A percentile compares a stretch with the other conserved stretches of the same genome.
These are phyloP conservation scores for Pilasporangium apinafurcum DNA, from an alignment of 352 stramenopile genomes.

Conservation along the genomic window DNA sequence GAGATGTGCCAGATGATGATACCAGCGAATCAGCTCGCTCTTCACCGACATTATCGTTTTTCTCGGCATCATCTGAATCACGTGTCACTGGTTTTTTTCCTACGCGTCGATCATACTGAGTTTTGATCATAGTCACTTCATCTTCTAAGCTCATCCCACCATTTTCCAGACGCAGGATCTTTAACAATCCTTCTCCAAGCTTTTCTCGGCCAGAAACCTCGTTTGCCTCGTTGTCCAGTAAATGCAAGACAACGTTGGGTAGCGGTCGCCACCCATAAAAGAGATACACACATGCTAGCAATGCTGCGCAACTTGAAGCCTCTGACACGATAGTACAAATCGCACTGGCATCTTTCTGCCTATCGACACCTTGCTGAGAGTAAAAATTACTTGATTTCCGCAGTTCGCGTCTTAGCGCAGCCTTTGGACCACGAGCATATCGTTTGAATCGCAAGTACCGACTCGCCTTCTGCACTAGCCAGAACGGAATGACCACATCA, in stretches of 20 bases:
- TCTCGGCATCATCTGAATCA: constrained; percentile 15
- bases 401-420: constrained; percentile 36
- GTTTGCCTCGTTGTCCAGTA: constrained; percentile 25
- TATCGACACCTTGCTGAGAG: constrained; percentile 61
- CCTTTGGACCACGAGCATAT: constrained; percentile 66
- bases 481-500: constrained; percentile 34
- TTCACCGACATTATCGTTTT: not conserved
- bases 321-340: constrained; percentile 75
- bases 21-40: not conserved
- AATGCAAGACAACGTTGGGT: constrained; percentile 61
- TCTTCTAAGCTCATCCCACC: constrained; percentile 46
- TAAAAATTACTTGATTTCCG: constrained; percentile 79
- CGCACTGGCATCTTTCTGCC: constrained; percentile 44
- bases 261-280: constrained; percentile 71
- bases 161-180: constrained; percentile 26
- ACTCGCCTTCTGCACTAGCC: constrained; percentile 71
- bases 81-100: constrained; percentile 49
- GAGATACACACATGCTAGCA: constrained; percentile 73
- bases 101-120: constrained; percentile 66
- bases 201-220: constrained; percentile 2
- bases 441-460: constrained; percentile 83
- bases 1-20: too few species aligned
- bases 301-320: constrained; percentile 64
- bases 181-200: constrained; percentile 32
- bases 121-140: constrained; percentile 68